A percentile compares a stretch with the other conserved stretches of the same genome.
These are phyloP conservation scores for Calonectria leucothoes DNA, from an alignment of 2,329 filamentous ascomycete genomes.

Conservation along the genomic window DNA sequence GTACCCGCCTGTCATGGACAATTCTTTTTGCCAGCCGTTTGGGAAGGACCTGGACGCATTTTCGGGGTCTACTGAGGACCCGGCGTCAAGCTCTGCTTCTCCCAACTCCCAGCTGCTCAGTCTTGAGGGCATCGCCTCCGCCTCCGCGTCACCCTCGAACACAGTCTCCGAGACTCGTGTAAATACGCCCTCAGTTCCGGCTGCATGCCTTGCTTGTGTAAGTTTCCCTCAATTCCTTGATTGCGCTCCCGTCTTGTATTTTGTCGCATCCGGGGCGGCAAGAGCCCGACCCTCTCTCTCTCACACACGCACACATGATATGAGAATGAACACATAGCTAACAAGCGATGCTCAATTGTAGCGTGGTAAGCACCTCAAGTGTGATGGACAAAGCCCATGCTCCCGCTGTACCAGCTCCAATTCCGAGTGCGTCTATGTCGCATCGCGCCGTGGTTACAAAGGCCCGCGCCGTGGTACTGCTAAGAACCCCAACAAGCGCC, in stretches of 20 bases:
- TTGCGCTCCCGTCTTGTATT: background rate
- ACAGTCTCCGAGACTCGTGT: conserved; percentile 32
- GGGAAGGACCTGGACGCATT: conserved; percentile 29
- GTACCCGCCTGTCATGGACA: conserved; percentile 31
- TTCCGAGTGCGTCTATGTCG: conserved; percentile 76
- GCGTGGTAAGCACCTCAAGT: conserved; percentile 79
- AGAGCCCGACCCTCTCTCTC: background rate
- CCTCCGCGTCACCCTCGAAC: conserved; percentile 34
- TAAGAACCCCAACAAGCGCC: conserved; percentile 62
- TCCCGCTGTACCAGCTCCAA: conserved; percentile 71
- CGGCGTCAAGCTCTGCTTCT: conserved; percentile 38
- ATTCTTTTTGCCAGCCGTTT: conserved; percentile 20
- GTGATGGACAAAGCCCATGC: conserved; percentile 78
- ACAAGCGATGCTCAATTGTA: conserved; percentile 40
- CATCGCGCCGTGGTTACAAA: conserved; percentile 81
- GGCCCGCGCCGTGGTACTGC: conserved; percentile 58
- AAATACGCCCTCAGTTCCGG: conserved; percentile 54
- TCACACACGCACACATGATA: background rate
- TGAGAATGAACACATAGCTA: conserved; percentile 11
- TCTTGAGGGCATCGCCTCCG: conserved; percentile 26
- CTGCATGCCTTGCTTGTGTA: conserved; percentile 68
- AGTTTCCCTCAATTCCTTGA: conserved; percentile 41
- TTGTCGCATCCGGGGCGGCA: background rate
- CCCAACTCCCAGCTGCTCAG: conserved; percentile 34
- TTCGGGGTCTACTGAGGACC: conserved; percentile 26